These are phyloP conservation scores for Cutaneotrichosporon cyanovorans DNA, from an alignment of 1,284 basidiomycete genomes.

Conservation along the genomic window DNA sequence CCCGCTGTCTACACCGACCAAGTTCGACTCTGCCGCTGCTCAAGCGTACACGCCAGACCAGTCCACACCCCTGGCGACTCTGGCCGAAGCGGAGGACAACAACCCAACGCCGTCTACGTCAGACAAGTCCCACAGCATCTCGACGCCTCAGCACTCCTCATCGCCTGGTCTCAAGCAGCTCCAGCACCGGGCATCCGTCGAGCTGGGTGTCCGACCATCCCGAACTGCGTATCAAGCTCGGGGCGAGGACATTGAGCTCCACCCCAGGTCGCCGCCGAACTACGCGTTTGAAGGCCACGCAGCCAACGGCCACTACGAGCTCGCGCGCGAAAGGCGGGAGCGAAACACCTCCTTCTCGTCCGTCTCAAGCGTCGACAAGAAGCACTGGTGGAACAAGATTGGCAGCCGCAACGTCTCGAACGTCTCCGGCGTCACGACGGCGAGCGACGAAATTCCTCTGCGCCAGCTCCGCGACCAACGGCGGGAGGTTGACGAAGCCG, in stretches of 20 bases:
- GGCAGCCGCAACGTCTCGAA: neutral
- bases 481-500: constrained; percentile 7
- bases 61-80: neutral
- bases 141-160: too few relatives aligned
- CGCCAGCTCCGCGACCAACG: constrained; percentile 2
- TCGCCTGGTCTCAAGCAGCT: neutral
- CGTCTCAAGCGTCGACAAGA: constrained; percentile 13
- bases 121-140: neutral
- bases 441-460: constrained; percentile 3
- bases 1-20: too few relatives aligned
- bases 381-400: constrained; percentile 27
- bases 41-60: too few relatives aligned
- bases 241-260: constrained; percentile 4
- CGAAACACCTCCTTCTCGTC: constrained; percentile 4
- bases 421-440: neutral
- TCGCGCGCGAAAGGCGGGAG: constrained; percentile 15
- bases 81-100: constrained; percentile 1
- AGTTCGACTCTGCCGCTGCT: too few relatives aligned
- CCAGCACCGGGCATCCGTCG: neutral
- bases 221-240: too few relatives aligned
- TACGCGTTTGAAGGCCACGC: neutral
- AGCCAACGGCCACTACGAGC: constrained; percentile 12
- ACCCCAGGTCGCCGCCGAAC: neutral
- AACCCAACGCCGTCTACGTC: constrained; percentile 4
- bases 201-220: neutral